Base-by-base conservation (phyloP, 768 basidiomycete genomes). In the Termitomyces bulborhizus region DNA sequence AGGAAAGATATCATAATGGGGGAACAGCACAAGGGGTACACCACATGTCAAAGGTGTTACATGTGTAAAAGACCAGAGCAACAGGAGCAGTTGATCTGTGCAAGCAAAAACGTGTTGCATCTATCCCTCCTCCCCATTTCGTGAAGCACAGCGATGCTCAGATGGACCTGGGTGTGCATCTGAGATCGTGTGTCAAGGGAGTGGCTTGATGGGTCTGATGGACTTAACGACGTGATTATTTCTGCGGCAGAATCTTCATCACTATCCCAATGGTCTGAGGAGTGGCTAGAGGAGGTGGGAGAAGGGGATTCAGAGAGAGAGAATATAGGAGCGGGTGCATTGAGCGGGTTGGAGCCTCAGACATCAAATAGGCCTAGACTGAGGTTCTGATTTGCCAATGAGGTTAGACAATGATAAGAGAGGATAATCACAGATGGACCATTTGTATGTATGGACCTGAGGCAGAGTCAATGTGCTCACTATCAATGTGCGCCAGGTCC, bases 311-410 rank as follows among this genome's bases (percentile, higher is more conserved):
- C 13, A 9, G 55, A 42, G 1, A 36, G n/a, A 0, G 55, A 36
- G 21, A 51, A 32, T 4, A 24, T 6, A 0, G 51, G 41, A 1
- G 15, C n/a, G 13, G 11, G 31, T 1, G 18, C 18, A 1, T 31
- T 43, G 32, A 32, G 16, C 2, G 37, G 44, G 53, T 11, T 12
- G 11, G 34, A 34, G 12, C 64, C 41, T 62, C 58, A 21, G 66
- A 64, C 69, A 63, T 83, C 81, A 59, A 84, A 84, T 8, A 86
- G 71, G 18, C 85, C 85, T 0, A 86, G 72, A 15, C 85, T 85
- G 31, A 86, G 76, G 64, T 84, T 82, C 31, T 32, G 31, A 32
- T 8, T 4, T 29, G 29, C n/a, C n/a, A n/a, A n/a, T n/a, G n/a
- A n/a, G n/a, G n/a, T n/a, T n/a, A n/a, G n/a, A n/a, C n/a, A n/a